phyloP scores from a whole-genome alignment of 768 basidiomycete species.

The Coprinopsis sp. region DNA sequence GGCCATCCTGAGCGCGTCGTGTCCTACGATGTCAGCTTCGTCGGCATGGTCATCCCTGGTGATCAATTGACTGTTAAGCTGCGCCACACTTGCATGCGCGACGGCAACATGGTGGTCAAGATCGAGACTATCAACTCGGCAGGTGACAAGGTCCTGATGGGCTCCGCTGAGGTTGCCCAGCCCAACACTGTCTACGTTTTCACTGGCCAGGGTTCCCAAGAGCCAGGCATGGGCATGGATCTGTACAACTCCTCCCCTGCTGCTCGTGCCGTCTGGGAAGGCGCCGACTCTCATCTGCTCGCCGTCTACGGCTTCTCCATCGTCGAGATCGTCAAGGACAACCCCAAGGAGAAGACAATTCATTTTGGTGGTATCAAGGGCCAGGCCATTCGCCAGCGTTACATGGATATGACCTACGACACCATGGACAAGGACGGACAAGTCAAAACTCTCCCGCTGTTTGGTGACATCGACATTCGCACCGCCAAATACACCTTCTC shows the following conservation, averaged over 20 bases:
- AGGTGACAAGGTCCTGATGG: conserved; percentile 89
- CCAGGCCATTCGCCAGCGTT: conserved; percentile 96
- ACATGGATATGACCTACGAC: conserved; percentile 99
- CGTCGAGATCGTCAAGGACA: conserved; percentile 97
- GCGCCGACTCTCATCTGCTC: conserved; percentile 88
- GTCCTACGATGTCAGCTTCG: conserved; percentile 89
- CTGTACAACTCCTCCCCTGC: conserved; percentile 90
- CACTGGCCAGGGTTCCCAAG: conserved; percentile 97
- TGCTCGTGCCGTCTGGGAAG: conserved; percentile 96
- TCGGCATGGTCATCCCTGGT: conserved; percentile 93
- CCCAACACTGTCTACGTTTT: conserved; percentile 93
- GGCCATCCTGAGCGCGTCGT: conserved; percentile 89
- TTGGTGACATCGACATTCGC: conserved; percentile 91
- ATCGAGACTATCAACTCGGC: conserved; percentile 80
- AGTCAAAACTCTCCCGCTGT: conserved; percentile 93
- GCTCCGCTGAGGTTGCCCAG: conserved; percentile 90
- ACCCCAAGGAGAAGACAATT: conserved; percentile 96
- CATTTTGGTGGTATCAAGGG: conserved; percentile 99
- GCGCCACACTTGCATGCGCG: conserved; percentile 86
- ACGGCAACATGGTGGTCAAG: conserved; percentile 89
- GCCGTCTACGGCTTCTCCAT: conserved; percentile 98
- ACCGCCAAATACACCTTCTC: conserved; percentile 98
- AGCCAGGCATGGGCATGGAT: conserved; percentile 99
- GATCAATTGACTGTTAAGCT: conserved; percentile 85
- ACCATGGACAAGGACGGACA: conserved; percentile 94